Base-by-base conservation (phyloP, 1,284 basidiomycete species). In the Moesziomyces parantarcticus region DNA sequence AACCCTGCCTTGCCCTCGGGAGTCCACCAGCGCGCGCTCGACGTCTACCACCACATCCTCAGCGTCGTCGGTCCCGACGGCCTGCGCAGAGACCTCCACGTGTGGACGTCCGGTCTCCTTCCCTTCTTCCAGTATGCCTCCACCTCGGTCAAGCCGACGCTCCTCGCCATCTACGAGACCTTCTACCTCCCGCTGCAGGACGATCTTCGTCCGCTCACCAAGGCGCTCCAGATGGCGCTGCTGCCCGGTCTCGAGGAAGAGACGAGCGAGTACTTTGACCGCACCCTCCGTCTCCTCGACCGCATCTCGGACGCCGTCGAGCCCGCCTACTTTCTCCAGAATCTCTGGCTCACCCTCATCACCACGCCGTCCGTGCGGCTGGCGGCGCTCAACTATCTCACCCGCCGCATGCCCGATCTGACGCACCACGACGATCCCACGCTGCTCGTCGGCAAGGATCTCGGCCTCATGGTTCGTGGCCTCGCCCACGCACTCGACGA, bases 51-150 rank as follows among this genome's bases (percentile, higher is more conserved):
- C 3, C 92, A 97, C 80, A 92, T 99, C 69, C 88, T 99, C 57
- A 89, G 90, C 7, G 90, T 94, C 20, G 90, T 97, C 39, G 95
- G 95, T 43, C 88, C 89, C 1, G 94, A 97, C 76, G 94, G 95
- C 9, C 85, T 99, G 43, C 89, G 89, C 66, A 88, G 90, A 46
- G 97, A 99, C 85, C 87, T 99, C 5, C 88, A 92, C 1, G 87
- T 98, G 18, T 99, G 97, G 97, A 94, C 94, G 0, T 92, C 93
- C 5, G 97, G 97, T 4, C 85, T 99, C 10, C 96, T 99, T 80
- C 97, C 97, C 0, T 99, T 99, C 88, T 98, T 98, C 83, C 94
- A 97, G 84, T 97, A 94, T 84, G 94, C 97, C 6, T 91, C 95
- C 16, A 99, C 94, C 7, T 94, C 93, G 21, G 77, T 70, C 73